Conservation (phyloP, 306 rosid genomes). For the Styphnolobium japonicum region DNA sequence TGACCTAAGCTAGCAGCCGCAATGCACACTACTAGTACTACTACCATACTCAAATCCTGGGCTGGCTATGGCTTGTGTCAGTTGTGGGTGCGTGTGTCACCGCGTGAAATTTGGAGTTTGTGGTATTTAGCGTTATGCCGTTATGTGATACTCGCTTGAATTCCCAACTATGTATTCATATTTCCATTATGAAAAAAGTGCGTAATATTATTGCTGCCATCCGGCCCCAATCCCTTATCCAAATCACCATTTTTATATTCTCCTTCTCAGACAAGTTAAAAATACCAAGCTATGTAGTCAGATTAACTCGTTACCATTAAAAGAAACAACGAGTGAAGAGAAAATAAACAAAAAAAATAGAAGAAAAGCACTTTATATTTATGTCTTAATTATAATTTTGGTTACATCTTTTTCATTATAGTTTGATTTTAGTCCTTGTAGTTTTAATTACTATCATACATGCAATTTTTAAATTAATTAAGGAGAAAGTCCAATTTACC, state of each 20-base stretch:
- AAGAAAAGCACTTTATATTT: background rate
- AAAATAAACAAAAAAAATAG: background rate
- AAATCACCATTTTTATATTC: background rate
- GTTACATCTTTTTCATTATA: background rate
- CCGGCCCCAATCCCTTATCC: background rate
- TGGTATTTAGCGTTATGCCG: too few species aligned
- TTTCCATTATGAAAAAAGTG: background rate
- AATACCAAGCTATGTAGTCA: background rate
- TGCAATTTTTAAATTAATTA: too few species aligned
- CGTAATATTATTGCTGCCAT: background rate
- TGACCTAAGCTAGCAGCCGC: slow-evolving; percentile 21
- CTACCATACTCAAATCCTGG: background rate
- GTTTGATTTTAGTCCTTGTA: too few species aligned
- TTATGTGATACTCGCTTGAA: background rate
- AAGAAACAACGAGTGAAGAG: background rate
- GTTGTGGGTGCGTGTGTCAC: background rate
- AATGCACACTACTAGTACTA: background rate
- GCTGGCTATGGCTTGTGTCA: background rate
- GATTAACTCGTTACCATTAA: background rate
- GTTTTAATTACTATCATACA: too few species aligned
- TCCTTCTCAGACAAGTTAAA: background rate
- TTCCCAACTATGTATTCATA: background rate
- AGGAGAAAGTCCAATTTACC: too few species aligned
- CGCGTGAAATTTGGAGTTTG: too few species aligned
- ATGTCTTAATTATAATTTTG: background rate